Base-by-base conservation (phyloP, 306 rosid genomes). In the Rosa rugosa region DNA sequence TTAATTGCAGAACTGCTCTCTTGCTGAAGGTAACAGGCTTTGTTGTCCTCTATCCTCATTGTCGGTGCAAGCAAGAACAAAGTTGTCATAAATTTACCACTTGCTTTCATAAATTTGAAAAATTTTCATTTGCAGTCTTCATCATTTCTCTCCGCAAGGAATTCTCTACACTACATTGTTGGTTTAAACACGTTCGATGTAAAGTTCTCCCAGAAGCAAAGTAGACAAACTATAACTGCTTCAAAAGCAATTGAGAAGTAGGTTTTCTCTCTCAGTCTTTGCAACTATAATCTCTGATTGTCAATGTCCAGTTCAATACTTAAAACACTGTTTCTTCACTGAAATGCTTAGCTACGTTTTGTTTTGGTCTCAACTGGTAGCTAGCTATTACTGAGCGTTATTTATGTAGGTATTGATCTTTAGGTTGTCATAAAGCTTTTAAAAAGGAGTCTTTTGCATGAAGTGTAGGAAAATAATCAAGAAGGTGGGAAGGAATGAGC, bases 381-480 rank as follows among this genome's bases (percentile, higher is more conserved):
- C 46, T 64, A 8, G 42, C 40, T 71, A n/a, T 66, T 51, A 22
- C 13, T 78, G 65, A 62, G 20, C 18, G 31, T 17, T 46, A 16
- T 71, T 69, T 67, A 9, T 72, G 9, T 31, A 31, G 45, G 25
- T 10, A 27, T 62, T 62, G 71, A 13, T 27, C 56, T 75, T 49
- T 34, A n/a, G 40, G 73, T 74, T 54, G 38, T 75, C 23, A 23
- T 75, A 51, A 20, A 16, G 64, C 20, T 80, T 80, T 34, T 0
- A 63, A 22, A 8, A 42, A 9, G 27, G 8, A 34, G 59, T 75
- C 11, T 14, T 72, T 74, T 36, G 23, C 44, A 53, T 79, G 76
- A 74, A 87, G 54, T 92, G 80, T 77, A 94, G 99, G 85, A 88
- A 80, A 81, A 79, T 66, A 64, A 82, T 84, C 59, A 86, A 86